Conservation (phyloP, 2,329 filamentous ascomycete genomes). For the Cladosporium sp. region DNA sequence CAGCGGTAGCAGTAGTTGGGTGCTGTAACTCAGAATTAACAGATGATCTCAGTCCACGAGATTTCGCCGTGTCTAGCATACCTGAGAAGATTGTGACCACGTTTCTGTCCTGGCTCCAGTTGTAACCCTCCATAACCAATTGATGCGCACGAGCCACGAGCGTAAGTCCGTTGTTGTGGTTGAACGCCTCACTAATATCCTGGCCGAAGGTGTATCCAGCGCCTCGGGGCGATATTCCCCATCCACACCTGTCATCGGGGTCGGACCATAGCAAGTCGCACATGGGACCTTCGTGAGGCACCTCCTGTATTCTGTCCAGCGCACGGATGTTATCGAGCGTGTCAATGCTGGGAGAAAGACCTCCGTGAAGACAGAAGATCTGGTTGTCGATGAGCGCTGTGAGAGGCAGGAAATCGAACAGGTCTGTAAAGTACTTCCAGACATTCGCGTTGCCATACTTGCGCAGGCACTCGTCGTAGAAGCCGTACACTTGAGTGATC, state of each 20-base stretch:
- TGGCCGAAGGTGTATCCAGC: constrained; percentile 70
- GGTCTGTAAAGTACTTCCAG: constrained; percentile 98
- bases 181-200: constrained; percentile 97
- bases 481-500: constrained; percentile 98
- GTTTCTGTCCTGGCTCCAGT: constrained; percentile 97
- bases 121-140: constrained; percentile 99
- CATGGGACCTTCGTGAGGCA: constrained; percentile 97
- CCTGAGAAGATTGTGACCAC: constrained; percentile 98
- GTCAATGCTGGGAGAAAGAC: constrained; percentile 91
- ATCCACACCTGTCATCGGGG: constrained; percentile 82
- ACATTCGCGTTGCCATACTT: constrained; percentile 99
- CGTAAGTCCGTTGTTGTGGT: constrained; percentile 97
- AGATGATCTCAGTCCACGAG: neutral
- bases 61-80: constrained; percentile 34
- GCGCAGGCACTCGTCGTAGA: constrained; percentile 97
- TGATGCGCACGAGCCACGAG: constrained; percentile 95
- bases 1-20: constrained; percentile 92
- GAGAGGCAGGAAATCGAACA: constrained; percentile 96
- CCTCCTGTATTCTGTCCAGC: constrained; percentile 94
- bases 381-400: constrained; percentile 98
- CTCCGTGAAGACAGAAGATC: constrained; percentile 97
- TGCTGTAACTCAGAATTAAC: constrained; percentile 38
- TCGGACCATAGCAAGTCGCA: constrained; percentile 98
- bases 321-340: constrained; percentile 93
- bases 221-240: constrained; percentile 63